phyloP scores from a whole-genome alignment of 2,329 filamentous ascomycete species.

The Dothideomycetidae sp. region DNA sequence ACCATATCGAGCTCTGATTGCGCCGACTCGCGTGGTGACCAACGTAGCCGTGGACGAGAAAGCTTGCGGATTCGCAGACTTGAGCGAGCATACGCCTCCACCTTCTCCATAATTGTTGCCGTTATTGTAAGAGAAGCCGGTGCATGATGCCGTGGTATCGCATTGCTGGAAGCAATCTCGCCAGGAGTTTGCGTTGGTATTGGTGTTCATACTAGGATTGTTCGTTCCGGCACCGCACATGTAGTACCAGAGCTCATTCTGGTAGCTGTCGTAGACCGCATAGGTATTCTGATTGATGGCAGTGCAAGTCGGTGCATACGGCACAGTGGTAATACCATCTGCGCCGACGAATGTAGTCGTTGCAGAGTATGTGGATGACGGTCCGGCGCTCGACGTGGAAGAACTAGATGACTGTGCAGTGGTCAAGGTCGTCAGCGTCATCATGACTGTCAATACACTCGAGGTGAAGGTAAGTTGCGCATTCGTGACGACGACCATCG shows the following conservation, averaged over 20 bases:
- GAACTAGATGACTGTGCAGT: too few species aligned
- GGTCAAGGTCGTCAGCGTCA: too few species aligned
- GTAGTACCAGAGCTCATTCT: constrained; percentile 6
- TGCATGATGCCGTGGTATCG: constrained; percentile 5
- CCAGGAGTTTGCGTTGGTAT: constrained; percentile 1
- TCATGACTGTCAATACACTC: too few species aligned
- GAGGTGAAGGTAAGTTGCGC: too few species aligned
- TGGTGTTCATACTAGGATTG: constrained; percentile 2
- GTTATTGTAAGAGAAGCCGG: constrained; percentile 8
- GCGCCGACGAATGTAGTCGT: constrained; percentile 2
- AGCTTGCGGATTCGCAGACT: neutral
- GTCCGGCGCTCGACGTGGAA: neutral
- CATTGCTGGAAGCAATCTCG: constrained; percentile 6
- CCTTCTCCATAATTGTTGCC: constrained; percentile 2
- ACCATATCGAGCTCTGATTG: constrained; percentile 5
- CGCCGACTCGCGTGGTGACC: constrained; percentile 2
- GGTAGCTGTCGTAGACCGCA: constrained; percentile 5
- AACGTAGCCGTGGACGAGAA: constrained; percentile 3
- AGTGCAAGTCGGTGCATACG: constrained; percentile 2
- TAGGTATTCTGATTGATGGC: neutral
- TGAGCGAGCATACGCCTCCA: constrained; percentile 1
- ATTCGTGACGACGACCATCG: neutral
- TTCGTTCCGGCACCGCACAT: constrained; percentile 7
- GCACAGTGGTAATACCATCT: constrained; percentile 5
- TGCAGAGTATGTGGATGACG: constrained; percentile 2